phyloP scores from a whole-genome alignment of 2,329 filamentous ascomycete species.

The Whalleya microplaca region DNA sequence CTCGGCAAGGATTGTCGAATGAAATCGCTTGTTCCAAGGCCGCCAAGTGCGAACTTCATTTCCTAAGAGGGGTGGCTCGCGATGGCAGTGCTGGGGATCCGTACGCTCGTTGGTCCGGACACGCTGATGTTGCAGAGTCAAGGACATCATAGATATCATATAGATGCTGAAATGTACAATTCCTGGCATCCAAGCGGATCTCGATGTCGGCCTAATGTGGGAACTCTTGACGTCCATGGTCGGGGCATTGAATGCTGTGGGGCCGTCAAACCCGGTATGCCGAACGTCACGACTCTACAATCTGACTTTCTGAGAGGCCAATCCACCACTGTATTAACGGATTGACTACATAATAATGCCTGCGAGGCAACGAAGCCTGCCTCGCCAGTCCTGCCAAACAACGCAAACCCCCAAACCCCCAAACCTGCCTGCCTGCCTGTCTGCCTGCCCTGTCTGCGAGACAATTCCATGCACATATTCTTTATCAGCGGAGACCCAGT shows the following conservation, averaged over 20 bases:
- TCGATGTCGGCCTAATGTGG: conserved; percentile 24
- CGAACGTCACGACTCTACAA: conserved; percentile 5
- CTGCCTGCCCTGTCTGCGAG: no score
- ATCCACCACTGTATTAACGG: no score
- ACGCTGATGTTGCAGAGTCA: conserved; percentile 4
- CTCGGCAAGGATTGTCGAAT: conserved; percentile 1
- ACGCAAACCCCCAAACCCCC: no score
- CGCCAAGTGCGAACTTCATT: neutral
- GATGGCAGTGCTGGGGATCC: neutral
- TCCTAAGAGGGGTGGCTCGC: neutral
- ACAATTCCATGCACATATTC: neutral
- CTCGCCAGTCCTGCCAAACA: no score
- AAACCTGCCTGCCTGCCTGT: no score
- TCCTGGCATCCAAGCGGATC: conserved; percentile 16
- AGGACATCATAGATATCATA: conserved; percentile 3
- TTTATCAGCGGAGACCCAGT: neutral
- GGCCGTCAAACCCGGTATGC: conserved; percentile 17
- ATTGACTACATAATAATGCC: no score
- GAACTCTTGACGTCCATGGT: conserved; percentile 17
- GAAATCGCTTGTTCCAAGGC: conserved; percentile 3
- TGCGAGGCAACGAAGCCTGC: no score
- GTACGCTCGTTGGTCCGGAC: conserved; percentile 7
- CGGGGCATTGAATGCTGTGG: conserved; percentile 7
- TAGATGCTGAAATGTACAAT: neutral
- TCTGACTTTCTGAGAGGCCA: neutral